Evolutionary conservation across 73 alveolate genomes (phyloP).

Genomic region (Paramecium caudatum): DNA sequence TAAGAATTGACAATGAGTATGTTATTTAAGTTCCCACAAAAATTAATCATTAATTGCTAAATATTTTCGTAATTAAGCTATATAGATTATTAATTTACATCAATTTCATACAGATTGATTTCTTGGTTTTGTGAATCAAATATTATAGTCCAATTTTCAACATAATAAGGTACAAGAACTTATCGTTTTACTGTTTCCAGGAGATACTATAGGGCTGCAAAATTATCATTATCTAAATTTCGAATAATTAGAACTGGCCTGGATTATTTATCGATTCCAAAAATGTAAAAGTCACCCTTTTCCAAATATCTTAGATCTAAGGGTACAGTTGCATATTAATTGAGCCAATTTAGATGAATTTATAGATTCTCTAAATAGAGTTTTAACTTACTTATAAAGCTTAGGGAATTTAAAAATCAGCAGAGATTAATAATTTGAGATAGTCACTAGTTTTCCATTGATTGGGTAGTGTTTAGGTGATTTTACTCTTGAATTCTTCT

Average conservation of each 20-base stretch:
- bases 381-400: not conserved
- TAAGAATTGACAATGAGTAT: conserved; percentile 24
- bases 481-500: not conserved
- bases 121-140: conserved; percentile 28
- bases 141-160: conserved; percentile 58
- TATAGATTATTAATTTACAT: not conserved
- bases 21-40: conserved; percentile 52
- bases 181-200: conserved; percentile 41
- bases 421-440: conserved; percentile 29
- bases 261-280: conserved; percentile 37
- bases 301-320: not conserved
- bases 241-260: conserved; percentile 30
- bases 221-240: not conserved
- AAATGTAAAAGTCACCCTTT: conserved; percentile 42
- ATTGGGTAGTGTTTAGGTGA: not conserved
- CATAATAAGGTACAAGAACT: conserved; percentile 34
- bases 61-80: not conserved
- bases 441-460: conserved; percentile 47
- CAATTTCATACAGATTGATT: conserved; percentile 7
- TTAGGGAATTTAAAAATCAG: conserved; percentile 10
- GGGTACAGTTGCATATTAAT: not conserved
- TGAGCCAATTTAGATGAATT: conserved; percentile 38
- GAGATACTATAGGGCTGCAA: not conserved
- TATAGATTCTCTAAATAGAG: conserved; percentile 12
- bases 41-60: conserved; percentile 24